Conservation (phyloP, 495 filamentous ascomycete genomes). For the Penicillium roqueforti region DNA sequence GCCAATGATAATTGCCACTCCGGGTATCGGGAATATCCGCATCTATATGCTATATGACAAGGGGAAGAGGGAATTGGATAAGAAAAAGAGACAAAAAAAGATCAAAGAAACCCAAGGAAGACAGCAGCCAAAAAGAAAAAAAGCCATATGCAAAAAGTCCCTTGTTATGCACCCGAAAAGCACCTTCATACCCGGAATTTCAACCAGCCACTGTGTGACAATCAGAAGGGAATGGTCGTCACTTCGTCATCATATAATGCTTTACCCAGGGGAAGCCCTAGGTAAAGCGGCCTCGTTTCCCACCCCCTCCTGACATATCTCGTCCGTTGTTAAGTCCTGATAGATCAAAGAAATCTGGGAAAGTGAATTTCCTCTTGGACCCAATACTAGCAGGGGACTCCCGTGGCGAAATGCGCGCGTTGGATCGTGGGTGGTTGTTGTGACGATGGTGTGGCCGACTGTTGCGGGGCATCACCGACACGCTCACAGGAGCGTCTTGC, state of each 20-base stretch:
- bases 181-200: conserved; percentile 19
- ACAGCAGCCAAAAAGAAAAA: conserved; percentile 14
- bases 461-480: conserved; percentile 51
- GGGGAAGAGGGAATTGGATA: conserved; percentile 11
- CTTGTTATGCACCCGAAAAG: conserved; percentile 38
- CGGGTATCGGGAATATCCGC: conserved; percentile 44
- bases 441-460: conserved; percentile 50
- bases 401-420: conserved; percentile 40
- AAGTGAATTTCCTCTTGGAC: conserved; percentile 72
- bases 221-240: conserved; percentile 39
- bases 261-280: conserved; percentile 31
- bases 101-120: conserved; percentile 10
- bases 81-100: conserved; percentile 9
- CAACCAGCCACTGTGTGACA: conserved; percentile 35
- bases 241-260: conserved; percentile 35
- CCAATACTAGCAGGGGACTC: conserved; percentile 52
- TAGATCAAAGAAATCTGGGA: conserved; percentile 82
- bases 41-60: conserved; percentile 40
- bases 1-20: conserved; percentile 32
- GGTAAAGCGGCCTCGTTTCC: conserved; percentile 68
- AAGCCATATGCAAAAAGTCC: conserved; percentile 38
- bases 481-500: conserved; percentile 41
- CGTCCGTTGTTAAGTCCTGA: conserved; percentile 59
- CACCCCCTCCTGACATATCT: conserved; percentile 61
- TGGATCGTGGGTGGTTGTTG: conserved; percentile 38